A percentile compares a stretch with the other conserved stretches of the same genome.
Evolutionary conservation across 495 filamentous ascomycete species (phyloP).

Genomic region (Penicillium samsonianum): DNA sequence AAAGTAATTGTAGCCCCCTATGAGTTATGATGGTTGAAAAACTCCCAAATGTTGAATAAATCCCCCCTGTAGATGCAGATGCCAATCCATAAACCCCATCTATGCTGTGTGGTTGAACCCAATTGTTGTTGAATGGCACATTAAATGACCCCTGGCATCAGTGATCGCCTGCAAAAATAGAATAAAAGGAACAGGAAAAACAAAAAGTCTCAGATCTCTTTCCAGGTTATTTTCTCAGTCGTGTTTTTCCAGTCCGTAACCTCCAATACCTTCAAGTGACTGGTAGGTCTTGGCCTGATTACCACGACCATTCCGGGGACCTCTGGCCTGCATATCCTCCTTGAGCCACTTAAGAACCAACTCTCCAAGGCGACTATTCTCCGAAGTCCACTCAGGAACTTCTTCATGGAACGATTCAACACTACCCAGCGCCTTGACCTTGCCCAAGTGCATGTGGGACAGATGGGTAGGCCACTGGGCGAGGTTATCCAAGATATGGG

Average conservation of each 20-base stretch:
- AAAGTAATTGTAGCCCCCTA: conserved; percentile 7
- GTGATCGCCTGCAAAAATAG: conserved; percentile 6
- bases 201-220: conserved; percentile 1
- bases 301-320: conserved; percentile 64
- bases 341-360: conserved; percentile 85
- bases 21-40: conserved; percentile 15
- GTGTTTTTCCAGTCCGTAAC: conserved; percentile 76
- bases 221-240: conserved; percentile 20
- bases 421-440: conserved; percentile 78
- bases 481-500: conserved; percentile 93
- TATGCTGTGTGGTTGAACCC: conserved; percentile 36
- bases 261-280: conserved; percentile 66
- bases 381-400: conserved; percentile 43
- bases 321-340: conserved; percentile 77
- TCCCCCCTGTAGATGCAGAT: conserved; percentile 26
- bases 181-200: conserved; percentile 13
- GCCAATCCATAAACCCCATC: conserved; percentile 24
- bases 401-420: conserved; percentile 57
- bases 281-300: conserved; percentile 72
- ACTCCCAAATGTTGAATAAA: conserved; percentile 38
- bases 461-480: conserved; percentile 93
- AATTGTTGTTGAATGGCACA: conserved; percentile 37
- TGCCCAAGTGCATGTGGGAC: conserved; percentile 89
- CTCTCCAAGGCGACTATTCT: conserved; percentile 76
- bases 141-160: conserved; percentile 15